phyloP scores from a whole-genome alignment of 1,284 basidiomycete genomes.

The Phellopilus nigrolimitatus region DNA sequence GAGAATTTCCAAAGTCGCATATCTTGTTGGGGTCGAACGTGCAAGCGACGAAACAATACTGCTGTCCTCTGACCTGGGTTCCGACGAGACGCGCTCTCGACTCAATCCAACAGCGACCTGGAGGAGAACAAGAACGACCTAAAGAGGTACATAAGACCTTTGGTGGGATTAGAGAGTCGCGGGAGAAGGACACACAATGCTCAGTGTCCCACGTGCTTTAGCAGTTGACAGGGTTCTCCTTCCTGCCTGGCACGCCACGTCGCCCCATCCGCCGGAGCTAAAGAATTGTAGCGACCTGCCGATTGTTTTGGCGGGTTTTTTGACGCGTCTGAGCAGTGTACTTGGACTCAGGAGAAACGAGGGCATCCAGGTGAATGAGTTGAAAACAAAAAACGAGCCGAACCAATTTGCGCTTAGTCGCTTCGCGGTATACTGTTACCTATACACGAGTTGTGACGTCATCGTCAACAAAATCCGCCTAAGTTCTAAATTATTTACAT shows the following conservation, averaged over 20 bases:
- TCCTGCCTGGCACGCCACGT: neutral
- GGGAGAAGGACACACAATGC: constrained; percentile 3
- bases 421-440: too few relatives aligned
- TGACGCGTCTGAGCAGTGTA: constrained; percentile 12
- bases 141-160: neutral
- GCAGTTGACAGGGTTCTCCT: too few relatives aligned
- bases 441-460: too few relatives aligned
- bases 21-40: too few relatives aligned
- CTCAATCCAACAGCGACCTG: constrained; percentile 9
- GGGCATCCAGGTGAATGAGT: neutral
- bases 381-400: neutral
- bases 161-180: neutral
- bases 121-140: constrained; percentile 14
- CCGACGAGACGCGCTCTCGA: neutral
- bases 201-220: neutral
- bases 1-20: too few relatives aligned
- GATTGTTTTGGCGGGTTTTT: constrained; percentile 8
- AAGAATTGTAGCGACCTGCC: constrained; percentile 7
- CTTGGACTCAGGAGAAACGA: constrained; percentile 1
- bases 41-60: neutral
- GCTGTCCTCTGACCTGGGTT: neutral
- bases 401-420: neutral
- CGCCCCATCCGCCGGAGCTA: neutral
- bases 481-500: too few relatives aligned
- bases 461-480: too few relatives aligned